Conservation (phyloP, 805 yeast species). For the Clavispora carvajalis region DNA sequence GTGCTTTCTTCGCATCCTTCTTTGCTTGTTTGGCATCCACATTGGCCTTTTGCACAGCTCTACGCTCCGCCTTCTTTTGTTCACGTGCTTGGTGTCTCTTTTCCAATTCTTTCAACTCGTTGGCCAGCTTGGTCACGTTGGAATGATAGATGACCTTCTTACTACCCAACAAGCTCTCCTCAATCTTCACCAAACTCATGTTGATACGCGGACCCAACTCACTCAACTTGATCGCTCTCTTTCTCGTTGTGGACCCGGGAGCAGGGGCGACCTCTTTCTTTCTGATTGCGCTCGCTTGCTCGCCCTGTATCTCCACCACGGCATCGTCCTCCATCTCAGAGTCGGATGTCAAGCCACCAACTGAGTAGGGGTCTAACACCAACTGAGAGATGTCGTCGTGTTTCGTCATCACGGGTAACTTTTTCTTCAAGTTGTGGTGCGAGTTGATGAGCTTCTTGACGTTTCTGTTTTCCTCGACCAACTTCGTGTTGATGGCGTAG, state of each 20-base stretch:
- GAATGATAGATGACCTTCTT: slow-evolving; percentile 88
- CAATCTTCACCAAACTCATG: slow-evolving; percentile 74
- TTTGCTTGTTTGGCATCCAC: slow-evolving; percentile 69
- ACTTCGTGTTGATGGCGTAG: slow-evolving; percentile 79
- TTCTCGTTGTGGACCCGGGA: slow-evolving; percentile 33
- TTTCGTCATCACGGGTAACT: slow-evolving; percentile 63
- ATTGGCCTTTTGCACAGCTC: slow-evolving; percentile 73
- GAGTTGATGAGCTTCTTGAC: slow-evolving; percentile 65
- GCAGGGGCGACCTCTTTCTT: slow-evolving; percentile 18
- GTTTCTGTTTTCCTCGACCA: slow-evolving; percentile 71
- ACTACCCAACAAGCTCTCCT: slow-evolving; percentile 77
- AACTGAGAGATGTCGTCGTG: slow-evolving; percentile 78
- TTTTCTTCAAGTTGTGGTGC: slow-evolving; percentile 54
- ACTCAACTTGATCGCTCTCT: slow-evolving; percentile 84
- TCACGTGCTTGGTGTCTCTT: slow-evolving; percentile 58
- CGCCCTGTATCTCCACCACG: slow-evolving; percentile 53
- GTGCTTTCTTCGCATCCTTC: slow-evolving; percentile 66
- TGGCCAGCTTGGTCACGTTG: slow-evolving; percentile 54
- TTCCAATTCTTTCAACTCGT: slow-evolving; percentile 59
- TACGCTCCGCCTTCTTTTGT: slow-evolving; percentile 63
- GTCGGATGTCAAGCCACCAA: slow-evolving; percentile 79
- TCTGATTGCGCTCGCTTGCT: slow-evolving; percentile 12
- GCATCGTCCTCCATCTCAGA: slow-evolving; percentile 93
- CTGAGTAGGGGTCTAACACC: slow-evolving; percentile 76
- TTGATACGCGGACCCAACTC: slow-evolving; percentile 91